A percentile compares a stretch with the other conserved stretches of the same genome.
Evolutionary conservation across 2,329 filamentous ascomycete species (phyloP).

Genomic region (Fusarium globosum): DNA sequence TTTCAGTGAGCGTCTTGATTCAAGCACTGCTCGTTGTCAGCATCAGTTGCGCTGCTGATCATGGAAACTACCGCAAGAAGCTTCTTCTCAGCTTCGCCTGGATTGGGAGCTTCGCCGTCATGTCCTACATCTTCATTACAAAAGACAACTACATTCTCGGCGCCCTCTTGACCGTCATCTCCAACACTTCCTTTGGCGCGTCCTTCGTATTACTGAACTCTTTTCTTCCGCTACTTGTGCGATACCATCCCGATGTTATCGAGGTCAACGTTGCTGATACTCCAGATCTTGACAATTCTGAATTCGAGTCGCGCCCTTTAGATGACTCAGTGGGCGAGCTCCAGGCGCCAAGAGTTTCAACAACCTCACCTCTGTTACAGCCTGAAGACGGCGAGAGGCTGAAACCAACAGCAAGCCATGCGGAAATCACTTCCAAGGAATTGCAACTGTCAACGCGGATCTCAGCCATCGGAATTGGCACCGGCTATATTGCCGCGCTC

Average conservation of each 20-base stretch:
- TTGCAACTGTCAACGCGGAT: constrained; percentile 88
- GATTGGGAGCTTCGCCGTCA: constrained; percentile 82
- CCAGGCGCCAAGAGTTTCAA: constrained; percentile 50
- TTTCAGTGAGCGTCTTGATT: constrained; percentile 88
- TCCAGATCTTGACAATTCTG: constrained; percentile 48
- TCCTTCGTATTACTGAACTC: constrained; percentile 97
- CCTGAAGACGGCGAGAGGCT: constrained; percentile 50
- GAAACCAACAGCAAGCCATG: constrained; percentile 54
- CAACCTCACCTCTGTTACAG: constrained; percentile 63
- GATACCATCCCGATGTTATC: constrained; percentile 75
- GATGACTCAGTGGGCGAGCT: constrained; percentile 50
- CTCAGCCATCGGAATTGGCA: constrained; percentile 91
- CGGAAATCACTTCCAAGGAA: constrained; percentile 70
- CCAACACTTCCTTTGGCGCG: constrained; percentile 93
- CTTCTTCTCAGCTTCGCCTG: constrained; percentile 88
- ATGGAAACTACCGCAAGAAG: constrained; percentile 90
- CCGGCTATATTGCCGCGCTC: constrained; percentile 89
- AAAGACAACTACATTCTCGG: constrained; percentile 83
- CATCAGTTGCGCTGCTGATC: constrained; percentile 95
- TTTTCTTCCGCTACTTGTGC: constrained; percentile 89
- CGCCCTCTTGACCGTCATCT: constrained; percentile 85
- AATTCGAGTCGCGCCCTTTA: constrained; percentile 50
- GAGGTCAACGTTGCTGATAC: constrained; percentile 44
- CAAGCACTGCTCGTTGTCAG: constrained; percentile 94
- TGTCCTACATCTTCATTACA: constrained; percentile 85